Evolutionary conservation across 805 yeast genomes (phyloP).

Genomic region (Wickerhamia fluorescens): DNA sequence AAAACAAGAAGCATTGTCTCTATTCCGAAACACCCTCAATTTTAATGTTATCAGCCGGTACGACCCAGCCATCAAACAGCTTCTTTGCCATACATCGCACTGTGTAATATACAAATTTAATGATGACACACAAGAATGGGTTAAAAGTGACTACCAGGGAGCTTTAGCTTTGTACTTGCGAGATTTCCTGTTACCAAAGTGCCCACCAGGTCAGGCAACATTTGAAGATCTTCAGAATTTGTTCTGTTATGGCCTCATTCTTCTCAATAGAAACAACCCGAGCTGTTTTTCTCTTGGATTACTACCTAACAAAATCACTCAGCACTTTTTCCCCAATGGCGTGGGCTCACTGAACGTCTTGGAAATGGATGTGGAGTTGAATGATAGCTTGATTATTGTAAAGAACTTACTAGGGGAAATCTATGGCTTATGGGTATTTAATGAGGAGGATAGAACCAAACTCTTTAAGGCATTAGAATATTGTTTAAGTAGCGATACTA

Average conservation of each 20-base stretch:
- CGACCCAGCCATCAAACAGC: conserved; percentile 64
- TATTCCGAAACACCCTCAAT: conserved; percentile 62
- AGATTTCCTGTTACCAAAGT: conserved; percentile 21
- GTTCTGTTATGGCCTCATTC: conserved; percentile 61
- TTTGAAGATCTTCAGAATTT: conserved; percentile 33
- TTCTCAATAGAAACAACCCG: conserved; percentile 61
- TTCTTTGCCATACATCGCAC: conserved; percentile 63
- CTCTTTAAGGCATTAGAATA: conserved; percentile 41
- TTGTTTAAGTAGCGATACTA: conserved; percentile 27
- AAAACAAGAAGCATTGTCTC: conserved; percentile 43
- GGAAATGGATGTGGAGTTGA: conserved; percentile 59
- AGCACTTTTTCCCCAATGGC: conserved; percentile 35
- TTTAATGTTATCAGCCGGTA: conserved; percentile 73
- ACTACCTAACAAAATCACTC: conserved; percentile 45
- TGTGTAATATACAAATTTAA: conserved; percentile 64
- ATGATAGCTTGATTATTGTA: conserved; percentile 63
- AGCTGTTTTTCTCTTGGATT: conserved; percentile 69
- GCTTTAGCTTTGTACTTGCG: conserved; percentile 60
- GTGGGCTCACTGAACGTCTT: conserved; percentile 23
- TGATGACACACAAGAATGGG: conserved; percentile 56
- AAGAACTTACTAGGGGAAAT: conserved; percentile 63
- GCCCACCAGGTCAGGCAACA: conserved; percentile 10
- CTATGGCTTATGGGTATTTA: conserved; percentile 74
- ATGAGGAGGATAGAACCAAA: conserved; percentile 57
- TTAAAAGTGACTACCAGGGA: conserved; percentile 63